Conservation (phyloP, 345 rosid species). For the Excoecaria cochinchinensis region DNA sequence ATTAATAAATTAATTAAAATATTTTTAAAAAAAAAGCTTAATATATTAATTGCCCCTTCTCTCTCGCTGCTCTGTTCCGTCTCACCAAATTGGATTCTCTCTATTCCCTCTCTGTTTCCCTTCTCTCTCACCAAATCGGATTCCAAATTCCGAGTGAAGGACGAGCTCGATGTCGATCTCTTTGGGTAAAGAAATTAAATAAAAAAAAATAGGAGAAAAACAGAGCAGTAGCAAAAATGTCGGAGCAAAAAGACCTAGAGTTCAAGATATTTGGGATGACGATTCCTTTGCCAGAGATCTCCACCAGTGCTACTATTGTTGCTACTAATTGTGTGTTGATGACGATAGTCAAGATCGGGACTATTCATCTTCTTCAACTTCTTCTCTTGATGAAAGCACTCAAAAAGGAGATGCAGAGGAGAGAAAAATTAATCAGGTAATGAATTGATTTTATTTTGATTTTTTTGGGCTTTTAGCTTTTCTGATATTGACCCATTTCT, state of each 20-base stretch:
- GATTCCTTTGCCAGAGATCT: conserved; percentile 66
- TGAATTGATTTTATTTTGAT: not conserved
- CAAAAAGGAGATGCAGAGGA: conserved; percentile 33
- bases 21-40: too few relatives aligned
- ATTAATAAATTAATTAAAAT: too few relatives aligned
- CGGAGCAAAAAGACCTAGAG: conserved; percentile 74
- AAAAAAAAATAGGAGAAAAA: not conserved
- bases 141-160: too few relatives aligned
- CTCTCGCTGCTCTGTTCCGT: too few relatives aligned
- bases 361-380: conserved; percentile 36
- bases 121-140: too few relatives aligned
- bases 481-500: conserved; percentile 29
- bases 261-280: conserved; percentile 88
- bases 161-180: too few relatives aligned
- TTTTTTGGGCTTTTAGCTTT: not conserved
- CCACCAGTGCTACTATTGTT: not conserved
- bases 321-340: conserved; percentile 13
- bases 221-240: conserved; percentile 42
- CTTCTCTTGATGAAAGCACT: conserved; percentile 28
- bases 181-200: not conserved
- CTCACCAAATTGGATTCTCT: too few relatives aligned
- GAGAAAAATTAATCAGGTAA: conserved; percentile 37
- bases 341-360: conserved; percentile 39
- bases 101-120: too few relatives aligned
- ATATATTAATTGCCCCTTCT: too few relatives aligned